phyloP scores from a whole-genome alignment of 1,284 basidiomycete genomes.

The Xanthoconium separans region DNA sequence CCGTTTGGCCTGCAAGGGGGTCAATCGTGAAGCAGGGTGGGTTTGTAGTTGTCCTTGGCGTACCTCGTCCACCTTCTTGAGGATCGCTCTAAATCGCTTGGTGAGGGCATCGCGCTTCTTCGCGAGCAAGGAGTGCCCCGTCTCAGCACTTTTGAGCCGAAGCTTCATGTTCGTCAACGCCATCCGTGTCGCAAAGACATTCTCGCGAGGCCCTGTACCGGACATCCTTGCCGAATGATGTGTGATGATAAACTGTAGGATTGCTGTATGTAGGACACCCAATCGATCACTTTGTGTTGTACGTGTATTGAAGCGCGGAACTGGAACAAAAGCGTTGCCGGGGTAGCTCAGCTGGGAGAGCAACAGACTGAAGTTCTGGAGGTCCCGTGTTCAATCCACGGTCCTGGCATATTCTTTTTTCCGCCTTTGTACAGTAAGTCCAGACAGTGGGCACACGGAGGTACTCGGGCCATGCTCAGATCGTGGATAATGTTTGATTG shows the following conservation, averaged over 20 bases:
- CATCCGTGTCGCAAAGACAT: conserved; percentile 94
- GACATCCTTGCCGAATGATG: conserved; percentile 59
- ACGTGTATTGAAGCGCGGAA: background rate
- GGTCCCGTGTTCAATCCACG: conserved; percentile 61
- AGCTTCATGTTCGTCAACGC: conserved; percentile 92
- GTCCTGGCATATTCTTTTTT: conserved; percentile 40
- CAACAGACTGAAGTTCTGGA: conserved; percentile 71
- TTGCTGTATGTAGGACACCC: background rate
- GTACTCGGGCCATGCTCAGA: too few species aligned
- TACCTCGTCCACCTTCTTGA: conserved; percentile 93
- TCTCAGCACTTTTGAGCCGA: conserved; percentile 95
- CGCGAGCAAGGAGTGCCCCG: conserved; percentile 93
- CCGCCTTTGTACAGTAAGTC: too few species aligned
- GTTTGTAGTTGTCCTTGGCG: conserved; percentile 25
- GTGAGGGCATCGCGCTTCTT: conserved; percentile 97
- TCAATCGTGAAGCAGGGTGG: background rate
- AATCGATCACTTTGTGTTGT: background rate
- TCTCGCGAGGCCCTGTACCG: conserved; percentile 84
- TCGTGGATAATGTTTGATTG: background rate
- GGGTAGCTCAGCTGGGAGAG: conserved; percentile 77
- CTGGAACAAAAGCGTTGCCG: conserved; percentile 2
- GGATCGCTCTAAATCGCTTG: conserved; percentile 87
- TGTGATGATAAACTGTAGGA: background rate
- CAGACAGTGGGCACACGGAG: too few species aligned
- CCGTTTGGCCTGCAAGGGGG: conserved; percentile 77